A percentile compares a stretch with the other conserved stretches of the same genome.
Evolutionary conservation across 2,329 filamentous ascomycete genomes (phyloP).

Genomic region (Penicillium brevicompactum): DNA sequence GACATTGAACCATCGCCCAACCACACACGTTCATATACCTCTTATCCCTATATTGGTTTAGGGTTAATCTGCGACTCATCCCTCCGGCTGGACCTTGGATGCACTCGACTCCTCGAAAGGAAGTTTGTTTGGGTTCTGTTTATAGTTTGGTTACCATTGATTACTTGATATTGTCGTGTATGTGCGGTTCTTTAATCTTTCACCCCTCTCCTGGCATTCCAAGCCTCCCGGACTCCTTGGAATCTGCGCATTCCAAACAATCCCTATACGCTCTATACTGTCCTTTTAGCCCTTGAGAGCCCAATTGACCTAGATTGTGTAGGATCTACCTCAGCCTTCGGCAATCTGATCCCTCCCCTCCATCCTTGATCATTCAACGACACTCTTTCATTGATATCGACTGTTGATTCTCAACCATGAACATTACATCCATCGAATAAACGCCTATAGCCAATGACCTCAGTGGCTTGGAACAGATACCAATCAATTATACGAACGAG

Average conservation of each 20-base stretch:
- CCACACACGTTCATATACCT: slow-evolving; percentile 15
- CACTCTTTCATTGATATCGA: slow-evolving; percentile 5
- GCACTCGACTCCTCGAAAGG: slow-evolving; percentile 18
- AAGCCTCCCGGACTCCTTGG: slow-evolving; percentile 15
- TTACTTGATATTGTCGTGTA: slow-evolving; percentile 19
- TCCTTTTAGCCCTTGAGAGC: slow-evolving; percentile 16
- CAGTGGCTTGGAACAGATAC: slow-evolving; percentile 17
- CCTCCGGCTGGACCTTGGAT: slow-evolving; percentile 17
- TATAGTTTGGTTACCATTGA: slow-evolving; percentile 25
- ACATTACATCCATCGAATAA: slow-evolving; percentile 31
- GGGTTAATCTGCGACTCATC: slow-evolving; percentile 12
- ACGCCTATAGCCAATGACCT: slow-evolving; percentile 35
- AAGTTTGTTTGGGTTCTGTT: slow-evolving; percentile 21
- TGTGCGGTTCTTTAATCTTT: slow-evolving; percentile 14
- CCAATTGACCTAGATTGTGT: slow-evolving; percentile 27
- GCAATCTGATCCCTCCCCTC: slow-evolving; percentile 17
- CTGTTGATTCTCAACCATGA: slow-evolving; percentile 27
- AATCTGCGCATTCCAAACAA: slow-evolving; percentile 33
- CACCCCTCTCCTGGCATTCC: slow-evolving; percentile 34
- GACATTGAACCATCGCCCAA: slow-evolving; percentile 12
- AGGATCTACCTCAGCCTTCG: slow-evolving; percentile 26
- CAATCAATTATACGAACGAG: slow-evolving; percentile 14
- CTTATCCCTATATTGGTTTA: slow-evolving; percentile 6
- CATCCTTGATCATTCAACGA: slow-evolving; percentile 14
- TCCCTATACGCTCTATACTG: slow-evolving; percentile 17